Evolutionary conservation across 2,329 filamentous ascomycete genomes (phyloP).

Genomic region (Pseudopyrenochaeta lycopersici): DNA sequence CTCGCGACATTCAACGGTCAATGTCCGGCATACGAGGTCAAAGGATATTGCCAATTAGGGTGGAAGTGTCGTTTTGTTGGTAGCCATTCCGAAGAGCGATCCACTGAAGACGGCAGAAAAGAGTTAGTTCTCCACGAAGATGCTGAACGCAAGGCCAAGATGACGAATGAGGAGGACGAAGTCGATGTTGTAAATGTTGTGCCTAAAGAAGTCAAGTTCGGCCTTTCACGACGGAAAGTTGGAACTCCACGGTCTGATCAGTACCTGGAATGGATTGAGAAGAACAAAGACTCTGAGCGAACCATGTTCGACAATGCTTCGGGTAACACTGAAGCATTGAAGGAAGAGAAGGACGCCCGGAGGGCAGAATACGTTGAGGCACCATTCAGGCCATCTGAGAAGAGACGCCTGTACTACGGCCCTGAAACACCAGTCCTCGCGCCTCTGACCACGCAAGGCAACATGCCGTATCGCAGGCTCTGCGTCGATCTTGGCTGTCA

Average conservation of each 20-base stretch:
- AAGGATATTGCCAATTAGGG: conserved; percentile 80
- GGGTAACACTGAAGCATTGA: conserved; percentile 38
- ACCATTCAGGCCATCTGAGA: conserved; percentile 90
- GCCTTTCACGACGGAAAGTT: conserved; percentile 76
- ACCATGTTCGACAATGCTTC: conserved; percentile 46
- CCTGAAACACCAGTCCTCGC: conserved; percentile 93
- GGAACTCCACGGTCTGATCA: conserved; percentile 76
- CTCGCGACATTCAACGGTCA: conserved; percentile 77
- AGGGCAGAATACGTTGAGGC: conserved; percentile 85
- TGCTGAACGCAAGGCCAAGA: conserved; percentile 56
- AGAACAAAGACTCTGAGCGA: conserved; percentile 59
- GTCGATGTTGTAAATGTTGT: conserved; percentile 80
- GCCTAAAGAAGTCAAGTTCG: conserved; percentile 73
- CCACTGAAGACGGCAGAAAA: conserved; percentile 79
- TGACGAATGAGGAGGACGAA: conserved; percentile 57
- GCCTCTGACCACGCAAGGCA: conserved; percentile 94
- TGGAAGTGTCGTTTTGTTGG: conserved; percentile 95
- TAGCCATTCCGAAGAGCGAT: conserved; percentile 85
- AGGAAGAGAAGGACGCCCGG: conserved; percentile 66
- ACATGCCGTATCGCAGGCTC: conserved; percentile 90
- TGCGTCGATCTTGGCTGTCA: conserved; percentile 90
- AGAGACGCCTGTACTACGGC: conserved; percentile 91
- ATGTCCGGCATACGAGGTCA: conserved; percentile 82
- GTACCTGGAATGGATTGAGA: conserved; percentile 80
- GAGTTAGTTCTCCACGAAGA: conserved; percentile 78